Evolutionary conservation across 805 yeast species (phyloP).

Genomic region (Allodekkera sacchari): DNA sequence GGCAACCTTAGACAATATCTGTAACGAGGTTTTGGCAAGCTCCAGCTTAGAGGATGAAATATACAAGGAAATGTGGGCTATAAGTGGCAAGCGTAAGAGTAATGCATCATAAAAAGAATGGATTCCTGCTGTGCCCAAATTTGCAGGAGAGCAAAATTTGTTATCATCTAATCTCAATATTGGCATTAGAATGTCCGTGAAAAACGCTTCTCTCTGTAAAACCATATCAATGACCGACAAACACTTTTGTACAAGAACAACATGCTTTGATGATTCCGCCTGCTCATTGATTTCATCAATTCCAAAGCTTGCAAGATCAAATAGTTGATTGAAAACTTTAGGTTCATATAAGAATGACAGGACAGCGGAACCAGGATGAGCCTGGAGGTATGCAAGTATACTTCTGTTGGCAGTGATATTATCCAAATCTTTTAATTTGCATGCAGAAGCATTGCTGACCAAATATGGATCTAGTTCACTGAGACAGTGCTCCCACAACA

Average conservation of each 20-base stretch:
- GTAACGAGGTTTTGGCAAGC: conserved; percentile 47
- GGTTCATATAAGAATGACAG: conserved; percentile 57
- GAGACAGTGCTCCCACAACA: conserved; percentile 40
- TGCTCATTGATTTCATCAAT: conserved; percentile 44
- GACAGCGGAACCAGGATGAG: conserved; percentile 63
- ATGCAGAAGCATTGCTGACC: conserved; percentile 43
- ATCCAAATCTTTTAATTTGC: conserved; percentile 36
- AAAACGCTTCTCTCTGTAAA: conserved; percentile 50
- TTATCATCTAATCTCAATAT: conserved; percentile 35
- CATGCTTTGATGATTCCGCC: conserved; percentile 23
- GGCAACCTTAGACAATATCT: conserved; percentile 44
- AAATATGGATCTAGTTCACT: conserved; percentile 44
- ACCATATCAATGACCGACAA: conserved; percentile 37
- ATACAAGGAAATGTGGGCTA: conserved; percentile 69
- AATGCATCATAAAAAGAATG: conserved; percentile 65
- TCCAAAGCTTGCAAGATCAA: conserved; percentile 51
- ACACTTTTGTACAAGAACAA: conserved; percentile 30
- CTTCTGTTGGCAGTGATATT: conserved; percentile 34
- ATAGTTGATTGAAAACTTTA: conserved; percentile 45
- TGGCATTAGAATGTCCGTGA: conserved; percentile 46
- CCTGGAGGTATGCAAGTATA: conserved; percentile 43
- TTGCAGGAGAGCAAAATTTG: conserved; percentile 31
- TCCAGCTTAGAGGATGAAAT: conserved; percentile 47
- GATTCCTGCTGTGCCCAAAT: conserved; percentile 51
- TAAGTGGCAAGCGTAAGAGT: conserved; percentile 57